Evolutionary conservation across 331 rosid genomes (phyloP).

Genomic region (Quercus phellos): DNA sequence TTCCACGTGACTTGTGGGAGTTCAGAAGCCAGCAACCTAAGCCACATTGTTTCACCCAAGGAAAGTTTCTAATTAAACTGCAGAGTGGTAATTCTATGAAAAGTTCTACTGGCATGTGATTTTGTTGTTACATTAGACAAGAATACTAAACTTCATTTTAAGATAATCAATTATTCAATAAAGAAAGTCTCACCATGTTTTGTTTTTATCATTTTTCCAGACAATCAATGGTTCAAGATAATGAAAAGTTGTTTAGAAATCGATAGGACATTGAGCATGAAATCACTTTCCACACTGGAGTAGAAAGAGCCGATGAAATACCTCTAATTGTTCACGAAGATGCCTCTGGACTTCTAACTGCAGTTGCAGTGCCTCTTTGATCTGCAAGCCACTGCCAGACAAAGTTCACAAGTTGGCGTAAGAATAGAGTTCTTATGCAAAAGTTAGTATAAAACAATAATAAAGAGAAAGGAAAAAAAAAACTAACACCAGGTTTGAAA

Average conservation of each 20-base stretch:
- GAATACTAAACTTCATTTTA: background rate
- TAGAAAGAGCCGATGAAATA: constrained; percentile 15
- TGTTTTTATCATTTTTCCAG: background rate
- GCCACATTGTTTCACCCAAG: background rate
- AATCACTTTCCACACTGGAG: background rate
- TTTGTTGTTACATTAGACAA: background rate
- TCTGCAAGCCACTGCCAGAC: constrained; percentile 62
- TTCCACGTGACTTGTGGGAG: background rate
- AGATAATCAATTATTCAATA: background rate
- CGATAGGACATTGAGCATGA: background rate
- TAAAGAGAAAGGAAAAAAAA: background rate
- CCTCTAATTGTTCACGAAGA: constrained; percentile 94
- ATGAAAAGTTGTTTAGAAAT: background rate
- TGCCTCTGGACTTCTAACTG: constrained; percentile 82
- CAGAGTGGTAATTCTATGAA: background rate
- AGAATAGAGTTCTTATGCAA: background rate
- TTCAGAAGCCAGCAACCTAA: background rate
- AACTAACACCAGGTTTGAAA: background rate
- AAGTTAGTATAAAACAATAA: background rate
- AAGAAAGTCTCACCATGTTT: background rate
- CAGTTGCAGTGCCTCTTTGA: constrained; percentile 74
- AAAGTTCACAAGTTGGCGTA: constrained; percentile 5
- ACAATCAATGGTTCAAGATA: background rate
- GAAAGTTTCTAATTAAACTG: background rate
- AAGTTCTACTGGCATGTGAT: background rate